Percentiles rank a stretch among this genome's conserved stretches.
phyloP scores from a whole-genome alignment of 208 protist species.

The Wallacemonas collosoma region DNA sequence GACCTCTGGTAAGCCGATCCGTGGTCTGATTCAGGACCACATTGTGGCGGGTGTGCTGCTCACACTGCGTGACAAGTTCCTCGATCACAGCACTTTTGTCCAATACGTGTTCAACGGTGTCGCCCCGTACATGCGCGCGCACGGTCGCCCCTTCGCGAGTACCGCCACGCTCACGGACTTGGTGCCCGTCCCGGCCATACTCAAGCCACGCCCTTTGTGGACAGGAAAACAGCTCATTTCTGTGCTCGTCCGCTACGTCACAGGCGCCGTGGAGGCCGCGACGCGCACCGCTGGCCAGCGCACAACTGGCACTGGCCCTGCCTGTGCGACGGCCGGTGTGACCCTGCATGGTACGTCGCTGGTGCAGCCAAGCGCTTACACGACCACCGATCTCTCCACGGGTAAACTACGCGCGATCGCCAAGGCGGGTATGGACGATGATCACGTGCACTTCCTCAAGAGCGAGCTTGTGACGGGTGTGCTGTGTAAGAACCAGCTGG shows the following conservation, averaged over 20 bases:
- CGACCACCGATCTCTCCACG: conserved; percentile 39
- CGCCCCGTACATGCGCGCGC: conserved; percentile 60
- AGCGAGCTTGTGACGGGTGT: conserved; percentile 97
- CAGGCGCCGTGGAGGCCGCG: conserved; percentile 35
- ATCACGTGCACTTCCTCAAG: conserved; percentile 88
- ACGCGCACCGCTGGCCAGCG: conserved; percentile 4
- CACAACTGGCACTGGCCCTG: conserved; percentile 8
- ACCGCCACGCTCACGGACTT: conserved; percentile 57
- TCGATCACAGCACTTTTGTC: conserved; percentile 92
- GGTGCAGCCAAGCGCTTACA: conserved; percentile 76
- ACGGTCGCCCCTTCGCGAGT: conserved; percentile 14
- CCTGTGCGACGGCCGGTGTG: conserved; percentile 53
- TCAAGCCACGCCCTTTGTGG: conserved; percentile 95
- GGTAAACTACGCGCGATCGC: conserved; percentile 32
- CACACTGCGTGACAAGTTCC: conserved; percentile 96
- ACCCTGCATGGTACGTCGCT: conserved; percentile 89
- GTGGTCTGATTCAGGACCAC: conserved; percentile 99
- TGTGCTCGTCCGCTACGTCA: conserved; percentile 82
- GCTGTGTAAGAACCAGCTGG: conserved; percentile 97
- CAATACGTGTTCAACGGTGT: conserved; percentile 94
- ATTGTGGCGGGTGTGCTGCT: conserved; percentile 97
- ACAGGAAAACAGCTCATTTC: conserved; percentile 98
- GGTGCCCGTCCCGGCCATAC: conserved; percentile 93
- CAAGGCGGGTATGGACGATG: conserved; percentile 67
- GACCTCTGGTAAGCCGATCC: conserved; percentile 97